Base-by-base conservation (phyloP, 148 eudicot genomes). In the Rhododendron kiyosumense region DNA sequence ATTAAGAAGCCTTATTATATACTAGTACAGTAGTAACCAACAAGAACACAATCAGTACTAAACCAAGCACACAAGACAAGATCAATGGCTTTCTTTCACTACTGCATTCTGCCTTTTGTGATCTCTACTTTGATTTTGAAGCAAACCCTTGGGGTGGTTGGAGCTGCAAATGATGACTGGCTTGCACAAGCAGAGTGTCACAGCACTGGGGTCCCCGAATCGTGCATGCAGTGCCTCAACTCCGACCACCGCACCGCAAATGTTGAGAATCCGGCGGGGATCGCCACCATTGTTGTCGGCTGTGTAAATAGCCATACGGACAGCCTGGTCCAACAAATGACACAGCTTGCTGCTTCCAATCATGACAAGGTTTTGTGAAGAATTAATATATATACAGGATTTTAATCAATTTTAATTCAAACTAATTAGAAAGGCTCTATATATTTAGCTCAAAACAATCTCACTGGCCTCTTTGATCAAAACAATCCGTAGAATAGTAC, bases 151-250 rank as follows among this genome's bases (percentile, higher is more conserved):
- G 11, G 9, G 14, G 26, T 41, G 28, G 17, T 22, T 4, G 28
- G n/a, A 77, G 80, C 30, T 8, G 36, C 75, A 77, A 77, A 77
- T 41, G 80, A 3, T 41, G 80, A 10, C 80, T 77, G 80, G 80
- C 15, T 77, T 41, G 26, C 49, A 43, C 28, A 41, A 41, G 49
- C 24, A 22, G 80, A 77, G 49, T 77, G 80, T 41, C 28, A 9
- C 51, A 22, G 9, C 30, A 51, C 80, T 8, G 2, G 3, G 80
- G 80, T 77, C 51, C 80, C 80, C 51, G 28, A 38, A 43, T 43
- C 80, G n/a, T 77, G 80, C 51, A 38, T 77, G 48, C 80, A 77
- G 80, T 77, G 80, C 51, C 80, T 77, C 80, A 38, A 41, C 80
- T 77, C 80, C 49, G 80, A 77, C 49, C 49, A 22, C 49, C 48